Conservation (phyloP, 2,329 filamentous ascomycete genomes). For the Gaeumannomyces tritici region DNA sequence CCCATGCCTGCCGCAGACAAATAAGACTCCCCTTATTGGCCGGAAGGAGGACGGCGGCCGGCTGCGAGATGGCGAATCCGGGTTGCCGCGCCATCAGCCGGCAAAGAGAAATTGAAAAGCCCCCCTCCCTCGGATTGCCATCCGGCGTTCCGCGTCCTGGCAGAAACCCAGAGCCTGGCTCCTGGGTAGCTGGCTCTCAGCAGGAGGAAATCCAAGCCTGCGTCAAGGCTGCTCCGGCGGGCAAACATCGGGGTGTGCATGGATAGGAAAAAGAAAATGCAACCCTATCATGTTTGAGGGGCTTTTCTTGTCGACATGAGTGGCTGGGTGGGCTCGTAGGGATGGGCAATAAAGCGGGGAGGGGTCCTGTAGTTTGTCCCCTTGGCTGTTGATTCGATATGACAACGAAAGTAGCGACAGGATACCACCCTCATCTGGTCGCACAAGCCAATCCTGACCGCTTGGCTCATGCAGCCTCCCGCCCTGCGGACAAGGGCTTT, state of each 20-base stretch:
- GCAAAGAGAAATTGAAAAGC: not conserved
- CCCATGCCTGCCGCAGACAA: too few relatives aligned
- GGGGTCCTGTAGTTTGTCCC: not conserved
- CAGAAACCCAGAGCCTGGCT: not conserved
- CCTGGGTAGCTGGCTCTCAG: not conserved
- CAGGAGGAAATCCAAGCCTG: not conserved
- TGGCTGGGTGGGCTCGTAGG: too few relatives aligned
- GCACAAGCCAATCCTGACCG: not conserved
- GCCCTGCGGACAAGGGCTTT: too few relatives aligned
- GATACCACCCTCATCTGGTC: too few relatives aligned
- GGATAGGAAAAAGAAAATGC: too few relatives aligned
- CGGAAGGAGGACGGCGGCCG: not conserved
- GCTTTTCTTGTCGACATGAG: not conserved
- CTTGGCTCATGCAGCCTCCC: not conserved
- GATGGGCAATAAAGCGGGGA: not conserved
- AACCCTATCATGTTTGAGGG: not conserved
- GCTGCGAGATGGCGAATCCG: not conserved
- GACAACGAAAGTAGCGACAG: not conserved
- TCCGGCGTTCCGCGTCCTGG: too few relatives aligned
- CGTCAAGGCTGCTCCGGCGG: too few relatives aligned
- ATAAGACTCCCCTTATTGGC: not conserved
- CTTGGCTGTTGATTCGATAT: not conserved
- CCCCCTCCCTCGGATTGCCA: not conserved
- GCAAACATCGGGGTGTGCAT: not conserved
- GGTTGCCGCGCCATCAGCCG: not conserved